A percentile compares a stretch with the other conserved stretches of the same genome.
These are phyloP conservation scores for Coelastrella sp. DNA, from an alignment of 139 green algal genomes.

Conservation along the genomic window DNA sequence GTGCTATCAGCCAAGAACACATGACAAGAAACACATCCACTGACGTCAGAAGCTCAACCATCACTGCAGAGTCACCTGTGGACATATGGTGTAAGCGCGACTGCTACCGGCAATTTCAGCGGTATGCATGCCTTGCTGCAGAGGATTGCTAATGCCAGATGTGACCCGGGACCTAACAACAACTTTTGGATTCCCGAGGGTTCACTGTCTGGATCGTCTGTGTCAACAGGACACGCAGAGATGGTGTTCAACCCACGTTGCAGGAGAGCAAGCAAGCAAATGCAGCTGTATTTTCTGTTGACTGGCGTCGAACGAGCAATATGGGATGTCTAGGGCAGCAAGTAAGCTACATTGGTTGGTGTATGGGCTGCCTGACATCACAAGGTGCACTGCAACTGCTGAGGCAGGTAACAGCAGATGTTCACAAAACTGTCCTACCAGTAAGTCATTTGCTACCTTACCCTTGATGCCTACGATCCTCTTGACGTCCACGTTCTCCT, in stretches of 20 bases:
- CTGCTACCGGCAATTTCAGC: conserved; percentile 65
- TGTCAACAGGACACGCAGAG: background rate
- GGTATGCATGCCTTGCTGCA: conserved; percentile 67
- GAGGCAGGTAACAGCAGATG: no score
- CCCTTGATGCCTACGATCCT: conserved; percentile 57
- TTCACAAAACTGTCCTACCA: no score
- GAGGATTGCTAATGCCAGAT: conserved; percentile 66
- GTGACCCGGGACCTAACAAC: conserved; percentile 65
- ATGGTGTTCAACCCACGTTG: background rate
- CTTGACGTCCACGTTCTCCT: conserved; percentile 67
- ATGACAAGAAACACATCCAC: background rate
- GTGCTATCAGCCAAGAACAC: background rate
- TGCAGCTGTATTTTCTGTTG: background rate
- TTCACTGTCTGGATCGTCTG: conserved; percentile 45
- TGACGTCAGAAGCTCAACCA: background rate
- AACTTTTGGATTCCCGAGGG: conserved; percentile 53
- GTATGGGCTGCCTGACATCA: no score
- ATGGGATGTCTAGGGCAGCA: no score
- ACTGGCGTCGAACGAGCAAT: background rate
- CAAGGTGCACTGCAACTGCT: conserved; percentile 8
- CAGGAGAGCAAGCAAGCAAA: background rate
- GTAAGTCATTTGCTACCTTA: no score
- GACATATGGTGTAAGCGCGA: conserved; percentile 69
- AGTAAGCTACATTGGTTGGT: background rate
- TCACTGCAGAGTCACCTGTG: background rate